A percentile compares a stretch with the other conserved stretches of the same genome.
Evolutionary conservation across 148 eudicot species (phyloP).

Genomic region (Diospyros kaki): DNA sequence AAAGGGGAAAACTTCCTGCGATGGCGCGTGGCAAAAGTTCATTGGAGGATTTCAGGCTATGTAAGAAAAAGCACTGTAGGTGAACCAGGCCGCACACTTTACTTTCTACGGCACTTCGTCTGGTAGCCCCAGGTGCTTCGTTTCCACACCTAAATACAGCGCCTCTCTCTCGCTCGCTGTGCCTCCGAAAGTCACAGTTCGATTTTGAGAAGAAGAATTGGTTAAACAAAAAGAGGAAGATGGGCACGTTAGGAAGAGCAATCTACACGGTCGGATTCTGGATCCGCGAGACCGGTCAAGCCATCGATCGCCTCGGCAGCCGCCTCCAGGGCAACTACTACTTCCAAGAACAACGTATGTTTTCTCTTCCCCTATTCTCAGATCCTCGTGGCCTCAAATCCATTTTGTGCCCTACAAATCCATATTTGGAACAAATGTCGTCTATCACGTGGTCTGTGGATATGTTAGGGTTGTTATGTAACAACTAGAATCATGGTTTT

Average conservation of each 20-base stretch:
- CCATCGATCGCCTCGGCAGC: conserved; percentile 84
- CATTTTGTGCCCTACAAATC: neutral
- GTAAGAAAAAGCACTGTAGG: too few relatives aligned
- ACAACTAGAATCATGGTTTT: neutral
- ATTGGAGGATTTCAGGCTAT: too few relatives aligned
- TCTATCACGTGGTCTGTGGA: too few relatives aligned
- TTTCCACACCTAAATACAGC: neutral
- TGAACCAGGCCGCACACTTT: too few relatives aligned
- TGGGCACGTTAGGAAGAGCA: conserved; percentile 76
- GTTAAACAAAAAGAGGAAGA: conserved; percentile 12
- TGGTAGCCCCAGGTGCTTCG: neutral
- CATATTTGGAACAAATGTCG: neutral
- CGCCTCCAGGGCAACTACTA: conserved; percentile 75
- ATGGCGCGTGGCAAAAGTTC: too few relatives aligned
- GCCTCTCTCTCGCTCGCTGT: neutral
- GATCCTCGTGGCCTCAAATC: neutral
- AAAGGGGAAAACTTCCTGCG: too few relatives aligned
- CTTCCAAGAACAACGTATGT: conserved; percentile 71
- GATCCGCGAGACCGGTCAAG: conserved; percentile 93
- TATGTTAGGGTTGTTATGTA: neutral
- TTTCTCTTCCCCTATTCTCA: neutral
- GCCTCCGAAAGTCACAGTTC: neutral
- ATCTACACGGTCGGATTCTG: conserved; percentile 81
- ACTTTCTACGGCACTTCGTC: too few relatives aligned
- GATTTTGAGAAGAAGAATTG: neutral